phyloP scores from a whole-genome alignment of 352 stramenopile genomes.

The Phytophthora litchii region DNA sequence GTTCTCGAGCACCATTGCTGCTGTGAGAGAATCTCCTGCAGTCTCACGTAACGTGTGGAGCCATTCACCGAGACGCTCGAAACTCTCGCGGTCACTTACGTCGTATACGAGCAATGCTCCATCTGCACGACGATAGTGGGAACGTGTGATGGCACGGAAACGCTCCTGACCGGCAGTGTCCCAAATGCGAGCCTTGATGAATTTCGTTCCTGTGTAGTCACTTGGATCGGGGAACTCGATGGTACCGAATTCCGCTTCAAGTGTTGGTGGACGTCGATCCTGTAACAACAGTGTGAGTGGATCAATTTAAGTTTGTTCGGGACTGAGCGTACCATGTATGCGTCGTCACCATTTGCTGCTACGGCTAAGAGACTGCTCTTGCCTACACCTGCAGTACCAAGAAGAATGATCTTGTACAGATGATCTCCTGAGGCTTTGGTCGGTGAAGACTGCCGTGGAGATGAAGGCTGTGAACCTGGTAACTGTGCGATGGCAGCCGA shows the following conservation, averaged over 20 bases:
- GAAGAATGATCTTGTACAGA: constrained; percentile 81
- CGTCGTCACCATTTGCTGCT: constrained; percentile 56
- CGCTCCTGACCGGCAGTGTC: constrained; percentile 90
- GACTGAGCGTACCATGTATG: constrained; percentile 43
- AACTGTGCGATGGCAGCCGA: constrained; percentile 27
- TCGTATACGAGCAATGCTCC: constrained; percentile 93
- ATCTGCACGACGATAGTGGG: constrained; percentile 85
- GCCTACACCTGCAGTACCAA: constrained; percentile 77
- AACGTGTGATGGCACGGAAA: constrained; percentile 90
- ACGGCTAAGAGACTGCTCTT: constrained; percentile 83
- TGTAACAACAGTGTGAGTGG: constrained; percentile 16
- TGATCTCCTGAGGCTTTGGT: constrained; percentile 2
- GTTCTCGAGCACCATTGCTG: constrained; percentile 91
- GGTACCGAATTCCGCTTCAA: constrained; percentile 80
- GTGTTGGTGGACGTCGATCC: constrained; percentile 63
- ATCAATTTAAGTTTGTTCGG: background rate
- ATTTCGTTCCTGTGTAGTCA: constrained; percentile 43
- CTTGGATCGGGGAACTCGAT: constrained; percentile 67
- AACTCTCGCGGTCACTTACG: constrained; percentile 85
- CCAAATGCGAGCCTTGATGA: constrained; percentile 87
- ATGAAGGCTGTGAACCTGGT: constrained; percentile 15
- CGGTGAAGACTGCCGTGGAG: constrained; percentile 27
- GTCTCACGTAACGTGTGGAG: constrained; percentile 88
- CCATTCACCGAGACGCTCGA: constrained; percentile 89
- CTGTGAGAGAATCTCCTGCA: constrained; percentile 82